These are phyloP conservation scores for Psilocybe subaeruginosa DNA, from an alignment of 768 basidiomycete species.

Conservation along the genomic window DNA sequence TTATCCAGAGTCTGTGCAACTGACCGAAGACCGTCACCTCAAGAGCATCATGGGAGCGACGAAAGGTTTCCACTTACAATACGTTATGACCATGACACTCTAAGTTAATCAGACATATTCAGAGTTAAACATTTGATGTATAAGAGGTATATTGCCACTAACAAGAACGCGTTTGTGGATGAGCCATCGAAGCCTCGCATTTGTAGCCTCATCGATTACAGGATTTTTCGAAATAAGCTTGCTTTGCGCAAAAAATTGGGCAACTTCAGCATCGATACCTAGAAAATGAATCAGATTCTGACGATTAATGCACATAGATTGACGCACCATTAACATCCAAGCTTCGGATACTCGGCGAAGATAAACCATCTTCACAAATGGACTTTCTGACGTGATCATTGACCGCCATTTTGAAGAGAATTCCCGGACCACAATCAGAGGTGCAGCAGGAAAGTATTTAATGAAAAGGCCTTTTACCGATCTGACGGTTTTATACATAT, in stretches of 20 bases:
- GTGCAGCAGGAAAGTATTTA: too few species aligned
- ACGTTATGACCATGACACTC: slow-evolving; percentile 49
- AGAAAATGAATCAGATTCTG: neutral
- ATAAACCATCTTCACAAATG: neutral
- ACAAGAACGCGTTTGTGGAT: slow-evolving; percentile 49
- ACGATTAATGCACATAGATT: neutral
- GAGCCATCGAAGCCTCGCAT: slow-evolving; percentile 45
- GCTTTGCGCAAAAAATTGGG: slow-evolving; percentile 42
- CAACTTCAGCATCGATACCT: slow-evolving; percentile 48
- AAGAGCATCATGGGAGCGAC: neutral
- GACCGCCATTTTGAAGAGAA: neutral
- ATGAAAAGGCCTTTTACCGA: too few species aligned
- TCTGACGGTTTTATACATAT: neutral
- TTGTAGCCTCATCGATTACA: slow-evolving; percentile 45
- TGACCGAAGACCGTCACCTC: slow-evolving; percentile 7
- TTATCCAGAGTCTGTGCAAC: slow-evolving; percentile 51
- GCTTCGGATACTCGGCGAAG: neutral
- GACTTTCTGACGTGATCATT: neutral
- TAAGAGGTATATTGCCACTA: slow-evolving; percentile 3
- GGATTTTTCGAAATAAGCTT: slow-evolving; percentile 24
- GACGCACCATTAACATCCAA: neutral
- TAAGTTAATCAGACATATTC: slow-evolving; percentile 1
- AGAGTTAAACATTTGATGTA: neutral
- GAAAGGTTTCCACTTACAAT: slow-evolving; percentile 29
- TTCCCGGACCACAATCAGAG: neutral